phyloP scores from a whole-genome alignment of 2,329 filamentous ascomycete species.

The Phyllosticta paracitricarpa region DNA sequence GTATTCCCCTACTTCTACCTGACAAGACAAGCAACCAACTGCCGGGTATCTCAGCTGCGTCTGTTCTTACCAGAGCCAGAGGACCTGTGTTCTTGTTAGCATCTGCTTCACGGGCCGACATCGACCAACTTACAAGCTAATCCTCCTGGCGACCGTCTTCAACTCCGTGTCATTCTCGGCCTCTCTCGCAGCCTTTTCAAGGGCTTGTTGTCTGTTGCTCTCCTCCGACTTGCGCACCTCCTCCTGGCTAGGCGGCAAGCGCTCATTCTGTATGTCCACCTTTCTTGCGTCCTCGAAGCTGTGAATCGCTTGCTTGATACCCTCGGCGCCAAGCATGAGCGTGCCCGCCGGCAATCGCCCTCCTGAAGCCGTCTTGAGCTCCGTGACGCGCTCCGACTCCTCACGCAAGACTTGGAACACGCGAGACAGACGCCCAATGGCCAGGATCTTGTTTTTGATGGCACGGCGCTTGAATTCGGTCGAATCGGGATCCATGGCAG shows the following conservation, averaged over 20 bases:
- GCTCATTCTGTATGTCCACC: conserved; percentile 94
- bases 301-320: conserved; percentile 96
- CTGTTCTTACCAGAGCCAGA: conserved; percentile 29
- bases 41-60: conserved; percentile 15
- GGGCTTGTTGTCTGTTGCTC: conserved; percentile 68
- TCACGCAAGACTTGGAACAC: conserved; percentile 98
- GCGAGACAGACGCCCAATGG: conserved; percentile 89
- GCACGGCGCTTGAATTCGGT: conserved; percentile 90
- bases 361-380: conserved; percentile 92
- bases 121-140: conserved; percentile 73
- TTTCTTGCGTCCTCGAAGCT: conserved; percentile 95
- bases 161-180: conserved; percentile 87
- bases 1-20: conserved; percentile 4
- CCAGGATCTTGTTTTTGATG: conserved; percentile 99
- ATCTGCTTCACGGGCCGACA: background rate
- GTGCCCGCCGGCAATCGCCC: conserved; percentile 89
- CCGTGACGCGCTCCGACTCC: conserved; percentile 91
- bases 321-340: conserved; percentile 94
- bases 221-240: conserved; percentile 79
- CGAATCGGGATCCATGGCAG: conserved; percentile 63
- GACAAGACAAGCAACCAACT: conserved; percentile 4
- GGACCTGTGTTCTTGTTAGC: conserved; percentile 23
- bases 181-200: conserved; percentile 77
- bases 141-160: conserved; percentile 75
- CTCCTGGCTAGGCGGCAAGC: conserved; percentile 82